Evolutionary conservation across 768 basidiomycete species (phyloP).

Genomic region (Trametes cinnabarina): DNA sequence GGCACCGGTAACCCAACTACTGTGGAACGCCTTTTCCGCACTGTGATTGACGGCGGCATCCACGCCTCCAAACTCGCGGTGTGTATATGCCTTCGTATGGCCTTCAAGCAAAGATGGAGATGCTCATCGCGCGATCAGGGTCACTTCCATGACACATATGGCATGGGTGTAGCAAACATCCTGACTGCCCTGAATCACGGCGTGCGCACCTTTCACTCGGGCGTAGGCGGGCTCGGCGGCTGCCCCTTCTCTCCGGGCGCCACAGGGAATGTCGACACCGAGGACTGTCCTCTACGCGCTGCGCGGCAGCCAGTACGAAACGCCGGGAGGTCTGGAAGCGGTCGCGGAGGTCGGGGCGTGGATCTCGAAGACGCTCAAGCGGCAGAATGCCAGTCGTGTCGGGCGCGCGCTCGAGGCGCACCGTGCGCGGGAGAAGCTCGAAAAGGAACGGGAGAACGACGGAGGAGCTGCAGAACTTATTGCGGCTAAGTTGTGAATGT

Average conservation of each 20-base stretch:
- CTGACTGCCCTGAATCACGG: slow-evolving; percentile 70
- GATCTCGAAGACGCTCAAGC: slow-evolving; percentile 68
- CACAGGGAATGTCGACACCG: slow-evolving; percentile 92
- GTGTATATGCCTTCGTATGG: slow-evolving; percentile 21
- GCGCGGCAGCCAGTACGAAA: slow-evolving; percentile 56
- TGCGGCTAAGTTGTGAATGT: slow-evolving; percentile 16
- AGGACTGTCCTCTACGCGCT: slow-evolving; percentile 88
- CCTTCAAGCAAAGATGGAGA: not conserved
- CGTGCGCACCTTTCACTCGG: slow-evolving; percentile 77
- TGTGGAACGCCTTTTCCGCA: slow-evolving; percentile 66
- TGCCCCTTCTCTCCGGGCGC: slow-evolving; percentile 97
- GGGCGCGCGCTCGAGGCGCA: slow-evolving; percentile 68
- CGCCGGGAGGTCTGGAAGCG: slow-evolving; percentile 60
- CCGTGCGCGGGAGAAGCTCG: slow-evolving; percentile 34
- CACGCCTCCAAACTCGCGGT: slow-evolving; percentile 71
- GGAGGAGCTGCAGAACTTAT: slow-evolving; percentile 19
- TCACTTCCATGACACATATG: slow-evolving; percentile 90
- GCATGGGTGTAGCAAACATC: slow-evolving; percentile 77
- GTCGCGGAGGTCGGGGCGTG: slow-evolving; percentile 79
- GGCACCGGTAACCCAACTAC: slow-evolving; percentile 78
- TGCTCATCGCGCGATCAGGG: slow-evolving; percentile 8
- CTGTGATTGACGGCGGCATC: slow-evolving; percentile 58
- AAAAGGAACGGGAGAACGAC: slow-evolving; percentile 25
- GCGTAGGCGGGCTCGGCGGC: slow-evolving; percentile 88
- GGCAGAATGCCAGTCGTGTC: slow-evolving; percentile 72